Evolutionary conservation across 805 yeast genomes (phyloP).

Genomic region (Sugiyamaella smithiae): DNA sequence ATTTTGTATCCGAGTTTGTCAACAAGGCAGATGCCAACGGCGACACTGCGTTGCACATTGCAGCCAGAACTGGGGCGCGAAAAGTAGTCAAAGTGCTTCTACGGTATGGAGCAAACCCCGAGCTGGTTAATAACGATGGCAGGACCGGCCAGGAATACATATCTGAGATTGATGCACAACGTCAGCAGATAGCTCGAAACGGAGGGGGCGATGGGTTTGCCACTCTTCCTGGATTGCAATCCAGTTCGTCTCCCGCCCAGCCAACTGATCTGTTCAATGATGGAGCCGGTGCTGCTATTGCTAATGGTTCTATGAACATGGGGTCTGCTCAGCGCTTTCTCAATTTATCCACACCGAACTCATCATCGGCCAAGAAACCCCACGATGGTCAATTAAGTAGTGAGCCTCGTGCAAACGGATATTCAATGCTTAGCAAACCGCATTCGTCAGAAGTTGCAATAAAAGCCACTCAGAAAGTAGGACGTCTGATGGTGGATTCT

Average conservation of each 20-base stretch:
- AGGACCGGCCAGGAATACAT: conserved; percentile 39
- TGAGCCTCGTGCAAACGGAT: neutral
- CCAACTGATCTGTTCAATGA: conserved; percentile 1
- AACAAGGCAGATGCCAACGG: conserved; percentile 82
- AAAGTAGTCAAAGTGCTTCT: conserved; percentile 43
- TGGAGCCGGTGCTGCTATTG: neutral
- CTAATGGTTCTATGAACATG: neutral
- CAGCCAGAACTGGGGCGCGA: conserved; percentile 55
- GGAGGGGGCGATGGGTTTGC: conserved; percentile 13
- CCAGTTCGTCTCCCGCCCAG: conserved; percentile 27
- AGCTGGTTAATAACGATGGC: conserved; percentile 42
- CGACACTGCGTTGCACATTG: conserved; percentile 80
- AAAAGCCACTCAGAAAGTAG: conserved; percentile 48
- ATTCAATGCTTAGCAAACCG: conserved; percentile 28
- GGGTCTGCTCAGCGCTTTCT: neutral
- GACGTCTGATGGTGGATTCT: conserved; percentile 33
- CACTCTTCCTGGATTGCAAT: conserved; percentile 15
- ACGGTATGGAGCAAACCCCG: conserved; percentile 47
- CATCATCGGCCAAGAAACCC: conserved; percentile 1
- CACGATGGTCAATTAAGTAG: neutral
- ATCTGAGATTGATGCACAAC: conserved; percentile 31
- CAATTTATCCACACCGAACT: conserved; percentile 9
- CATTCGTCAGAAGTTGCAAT: conserved; percentile 55
- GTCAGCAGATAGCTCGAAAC: conserved; percentile 20
- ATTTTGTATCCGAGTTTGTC: conserved; percentile 45